Base-by-base conservation (phyloP, 2,329 filamentous ascomycete genomes). In the Chaetomiaceae sp. region DNA sequence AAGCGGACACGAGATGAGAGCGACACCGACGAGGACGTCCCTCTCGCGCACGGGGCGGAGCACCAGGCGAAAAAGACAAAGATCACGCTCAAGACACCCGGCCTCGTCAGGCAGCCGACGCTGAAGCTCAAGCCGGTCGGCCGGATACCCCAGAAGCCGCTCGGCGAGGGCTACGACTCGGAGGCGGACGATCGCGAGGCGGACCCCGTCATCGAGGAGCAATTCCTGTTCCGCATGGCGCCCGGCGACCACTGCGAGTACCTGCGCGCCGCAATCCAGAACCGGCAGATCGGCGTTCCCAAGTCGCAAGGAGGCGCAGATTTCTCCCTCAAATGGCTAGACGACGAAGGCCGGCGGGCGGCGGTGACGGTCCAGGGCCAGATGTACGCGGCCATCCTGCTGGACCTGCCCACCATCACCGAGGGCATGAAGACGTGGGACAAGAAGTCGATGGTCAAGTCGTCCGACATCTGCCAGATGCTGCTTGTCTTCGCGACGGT, bases 341-440 rank as follows among this genome's bases (percentile, higher is more conserved):
- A 88, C 61, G 73, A 75, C 46, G 87, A 89, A 45, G 83, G 85
- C 38, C 80, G 89, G 47, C 82, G 90, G n/a, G 85, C 87, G 1
- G 75, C 89, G 58, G 70, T 95, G 31, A 83, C 77, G 3, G 79
- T 95, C 56, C 82, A 84, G 57, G 84, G 84, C 4, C 80, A 82
- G 47, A 76, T 81, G 45, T 95, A 89, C 66, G 91, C 88, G 0
- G 89, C 88, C 22, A 81, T 85, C 19, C 76, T 95, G 68, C 85
- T 95, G 8, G 90, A 95, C 63, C 72, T 96, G 29, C 91, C 91
- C 0, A 94, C 88, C 55, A 88, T 96, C 54, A 85, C 91, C 5
- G 91, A 96, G 67, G 87, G 85, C 7, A 91, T 94, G 87, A 96
- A 96, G 75, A 91, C 88, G 55, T 96, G 90, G 88, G 91, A 95